Evolutionary conservation across 257 asterid species (phyloP).

Genomic region (Capsicum pubescens): DNA sequence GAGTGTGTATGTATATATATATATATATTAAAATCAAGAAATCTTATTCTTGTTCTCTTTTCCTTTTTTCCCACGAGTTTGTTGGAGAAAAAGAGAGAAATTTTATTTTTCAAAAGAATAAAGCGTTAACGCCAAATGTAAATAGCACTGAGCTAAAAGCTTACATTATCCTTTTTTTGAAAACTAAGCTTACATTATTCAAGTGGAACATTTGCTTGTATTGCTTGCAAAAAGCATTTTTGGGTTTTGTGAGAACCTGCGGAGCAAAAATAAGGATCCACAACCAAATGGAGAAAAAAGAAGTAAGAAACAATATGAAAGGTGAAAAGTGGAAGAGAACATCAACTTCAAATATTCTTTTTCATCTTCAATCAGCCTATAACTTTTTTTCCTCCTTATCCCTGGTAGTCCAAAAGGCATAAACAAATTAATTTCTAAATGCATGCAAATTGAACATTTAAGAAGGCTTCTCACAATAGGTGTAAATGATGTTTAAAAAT

Average conservation of each 20-base stretch:
- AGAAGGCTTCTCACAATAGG: background rate
- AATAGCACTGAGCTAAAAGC: background rate
- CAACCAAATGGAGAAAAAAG: background rate
- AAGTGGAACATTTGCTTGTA: slow-evolving; percentile 85
- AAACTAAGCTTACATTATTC: slow-evolving; percentile 63
- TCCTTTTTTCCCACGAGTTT: no score
- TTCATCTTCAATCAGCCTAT: slow-evolving; percentile 13
- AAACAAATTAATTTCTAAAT: background rate
- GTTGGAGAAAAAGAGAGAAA: no score
- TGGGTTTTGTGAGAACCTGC: slow-evolving; percentile 87
- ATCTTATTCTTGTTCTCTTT: no score
- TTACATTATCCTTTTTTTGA: no score
- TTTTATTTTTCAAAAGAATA: background rate
- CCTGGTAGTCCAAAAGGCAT: background rate
- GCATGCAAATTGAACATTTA: background rate
- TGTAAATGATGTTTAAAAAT: background rate
- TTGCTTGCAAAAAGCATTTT: slow-evolving; percentile 90
- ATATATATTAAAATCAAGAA: no score
- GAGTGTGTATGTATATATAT: background rate
- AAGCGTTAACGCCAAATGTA: background rate
- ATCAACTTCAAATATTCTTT: background rate
- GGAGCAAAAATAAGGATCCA: slow-evolving; percentile 31
- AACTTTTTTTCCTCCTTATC: background rate
- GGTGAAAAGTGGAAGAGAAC: background rate
- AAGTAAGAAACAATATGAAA: slow-evolving; percentile 4